A percentile compares a stretch with the other conserved stretches of the same genome.
These are phyloP conservation scores for Starmerella sirachaensis DNA, from an alignment of 805 yeast genomes.

Conservation along the genomic window DNA sequence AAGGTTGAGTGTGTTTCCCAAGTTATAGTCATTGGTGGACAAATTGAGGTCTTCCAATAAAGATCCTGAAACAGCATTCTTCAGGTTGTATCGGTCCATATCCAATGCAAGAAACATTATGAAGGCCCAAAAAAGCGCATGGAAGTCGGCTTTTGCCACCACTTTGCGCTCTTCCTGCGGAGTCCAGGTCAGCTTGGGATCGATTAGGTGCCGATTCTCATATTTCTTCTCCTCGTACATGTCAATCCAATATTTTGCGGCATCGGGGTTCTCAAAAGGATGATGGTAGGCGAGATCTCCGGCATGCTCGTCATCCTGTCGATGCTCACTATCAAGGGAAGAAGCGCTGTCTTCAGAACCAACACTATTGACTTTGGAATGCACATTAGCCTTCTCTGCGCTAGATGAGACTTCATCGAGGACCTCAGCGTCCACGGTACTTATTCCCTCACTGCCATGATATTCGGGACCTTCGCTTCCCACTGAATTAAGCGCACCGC, in stretches of 20 bases:
- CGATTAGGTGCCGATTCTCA: constrained; percentile 45
- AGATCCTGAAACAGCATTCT: constrained; percentile 48
- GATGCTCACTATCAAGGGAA: too few relatives aligned
- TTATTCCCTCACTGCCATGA: too few relatives aligned
- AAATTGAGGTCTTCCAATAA: constrained; percentile 40
- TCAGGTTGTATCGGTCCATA: constrained; percentile 45
- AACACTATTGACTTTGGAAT: too few relatives aligned
- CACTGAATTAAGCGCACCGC: too few relatives aligned
- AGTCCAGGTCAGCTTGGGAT: constrained; percentile 48
- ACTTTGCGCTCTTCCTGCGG: constrained; percentile 39
- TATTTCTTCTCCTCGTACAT: constrained; percentile 40
- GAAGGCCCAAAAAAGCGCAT: constrained; percentile 47
- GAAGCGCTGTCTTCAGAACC: too few relatives aligned
- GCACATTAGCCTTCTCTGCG: too few relatives aligned
- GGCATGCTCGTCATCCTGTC: constrained; percentile 6
- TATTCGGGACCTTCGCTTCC: too few relatives aligned
- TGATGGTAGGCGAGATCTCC: constrained; percentile 14
- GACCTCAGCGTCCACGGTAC: too few relatives aligned
- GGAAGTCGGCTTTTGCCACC: constrained; percentile 41
- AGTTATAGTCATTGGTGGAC: constrained; percentile 46
- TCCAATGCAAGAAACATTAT: constrained; percentile 49
- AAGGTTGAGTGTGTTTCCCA: constrained; percentile 46
- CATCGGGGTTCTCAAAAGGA: constrained; percentile 36
- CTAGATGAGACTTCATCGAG: too few relatives aligned
- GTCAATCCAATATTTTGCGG: constrained; percentile 36